Evolutionary conservation across 495 filamentous ascomycete genomes (phyloP).

Genomic region (Podospora didyma): DNA sequence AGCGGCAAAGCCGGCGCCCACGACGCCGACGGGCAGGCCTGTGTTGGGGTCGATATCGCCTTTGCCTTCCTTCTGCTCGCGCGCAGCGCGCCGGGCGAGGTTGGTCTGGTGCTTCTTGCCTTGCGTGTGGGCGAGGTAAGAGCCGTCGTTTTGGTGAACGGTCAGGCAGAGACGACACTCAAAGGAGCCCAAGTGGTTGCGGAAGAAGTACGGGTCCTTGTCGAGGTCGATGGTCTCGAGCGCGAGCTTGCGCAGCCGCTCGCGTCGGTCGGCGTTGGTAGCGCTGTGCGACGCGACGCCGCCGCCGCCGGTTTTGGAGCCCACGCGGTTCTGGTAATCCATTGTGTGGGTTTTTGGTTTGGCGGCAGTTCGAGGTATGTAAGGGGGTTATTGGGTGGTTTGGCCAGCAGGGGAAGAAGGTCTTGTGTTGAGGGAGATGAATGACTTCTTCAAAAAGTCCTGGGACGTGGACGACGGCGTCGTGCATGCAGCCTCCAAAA

Average conservation of each 20-base stretch:
- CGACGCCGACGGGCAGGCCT: constrained; percentile 69
- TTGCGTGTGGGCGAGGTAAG: constrained; percentile 98
- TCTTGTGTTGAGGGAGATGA: background rate
- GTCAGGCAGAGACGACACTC: constrained; percentile 97
- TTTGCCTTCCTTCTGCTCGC: constrained; percentile 83
- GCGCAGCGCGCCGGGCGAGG: constrained; percentile 90
- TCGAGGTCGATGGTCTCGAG: constrained; percentile 98
- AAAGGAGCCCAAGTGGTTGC: constrained; percentile 97
- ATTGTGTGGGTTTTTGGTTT: constrained; percentile 26
- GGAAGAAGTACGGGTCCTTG: constrained; percentile 99
- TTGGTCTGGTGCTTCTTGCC: constrained; percentile 99
- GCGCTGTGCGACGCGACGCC: constrained; percentile 90
- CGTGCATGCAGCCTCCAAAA: no score
- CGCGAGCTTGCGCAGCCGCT: constrained; percentile 94
- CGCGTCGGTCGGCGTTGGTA: constrained; percentile 94
- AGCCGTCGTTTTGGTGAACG: constrained; percentile 99
- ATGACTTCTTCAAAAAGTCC: no score
- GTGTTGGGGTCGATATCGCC: constrained; percentile 67
- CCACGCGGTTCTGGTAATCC: constrained; percentile 85
- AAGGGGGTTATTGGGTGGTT: background rate
- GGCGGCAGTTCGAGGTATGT: background rate
- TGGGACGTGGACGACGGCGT: no score
- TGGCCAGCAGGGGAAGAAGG: background rate
- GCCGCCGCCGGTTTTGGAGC: constrained; percentile 96
- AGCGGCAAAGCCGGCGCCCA: constrained; percentile 61